A percentile compares a stretch with the other conserved stretches of the same genome.
These are phyloP conservation scores for Lignosus rhinocerotis DNA, from an alignment of 1,284 basidiomycete genomes.

Conservation along the genomic window DNA sequence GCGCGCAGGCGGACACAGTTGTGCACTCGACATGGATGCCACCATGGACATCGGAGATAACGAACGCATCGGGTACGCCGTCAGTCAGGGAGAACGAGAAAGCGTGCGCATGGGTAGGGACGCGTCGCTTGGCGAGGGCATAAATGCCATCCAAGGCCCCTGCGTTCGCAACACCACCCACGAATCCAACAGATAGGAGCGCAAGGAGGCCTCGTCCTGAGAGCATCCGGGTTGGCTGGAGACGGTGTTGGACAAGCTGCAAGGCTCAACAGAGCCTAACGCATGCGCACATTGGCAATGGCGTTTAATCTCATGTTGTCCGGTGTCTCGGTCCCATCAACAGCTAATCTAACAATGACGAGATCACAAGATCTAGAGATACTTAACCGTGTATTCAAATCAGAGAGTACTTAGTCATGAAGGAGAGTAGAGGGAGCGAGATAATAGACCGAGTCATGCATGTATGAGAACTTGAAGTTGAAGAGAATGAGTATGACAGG, in stretches of 20 bases:
- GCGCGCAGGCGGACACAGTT: slow-evolving; percentile 32
- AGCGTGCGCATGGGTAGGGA: slow-evolving; percentile 28
- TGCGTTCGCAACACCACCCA: not conserved
- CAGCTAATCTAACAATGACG: not conserved
- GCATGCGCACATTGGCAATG: not conserved
- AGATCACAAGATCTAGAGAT: slow-evolving; percentile 4
- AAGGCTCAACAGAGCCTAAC: not conserved
- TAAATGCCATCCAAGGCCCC: slow-evolving; percentile 26
- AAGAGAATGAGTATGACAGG: too few relatives aligned
- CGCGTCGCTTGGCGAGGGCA: slow-evolving; percentile 30
- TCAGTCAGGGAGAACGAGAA: slow-evolving; percentile 30
- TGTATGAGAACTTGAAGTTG: too few relatives aligned
- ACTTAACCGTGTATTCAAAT: slow-evolving; percentile 5
- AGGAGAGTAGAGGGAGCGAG: too few relatives aligned
- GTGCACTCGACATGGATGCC: slow-evolving; percentile 33
- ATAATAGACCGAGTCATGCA: too few relatives aligned
- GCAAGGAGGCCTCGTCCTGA: slow-evolving; percentile 1
- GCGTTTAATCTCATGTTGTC: too few relatives aligned
- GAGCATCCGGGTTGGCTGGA: not conserved
- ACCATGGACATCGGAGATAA: slow-evolving; percentile 25
- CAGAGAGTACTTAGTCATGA: slow-evolving; percentile 6
- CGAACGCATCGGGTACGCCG: slow-evolving; percentile 30
- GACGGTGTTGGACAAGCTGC: not conserved
- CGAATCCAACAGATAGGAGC: slow-evolving; percentile 5
- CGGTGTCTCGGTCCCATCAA: too few relatives aligned